Base-by-base conservation (phyloP, 805 yeast species). In the Ogataea trehalophila region DNA sequence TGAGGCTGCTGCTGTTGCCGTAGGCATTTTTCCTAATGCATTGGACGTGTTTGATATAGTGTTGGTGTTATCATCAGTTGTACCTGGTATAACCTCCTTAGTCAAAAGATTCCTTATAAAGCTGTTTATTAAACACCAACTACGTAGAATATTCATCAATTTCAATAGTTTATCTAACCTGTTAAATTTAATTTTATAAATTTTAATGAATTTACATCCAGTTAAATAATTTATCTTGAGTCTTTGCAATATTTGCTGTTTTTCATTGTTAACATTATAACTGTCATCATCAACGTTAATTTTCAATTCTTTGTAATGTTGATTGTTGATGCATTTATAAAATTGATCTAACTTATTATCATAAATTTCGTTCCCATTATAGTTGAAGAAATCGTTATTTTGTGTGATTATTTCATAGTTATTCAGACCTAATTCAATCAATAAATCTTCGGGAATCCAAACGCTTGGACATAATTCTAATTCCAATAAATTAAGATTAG, bases 361-460 rank as follows among this genome's bases (percentile, higher is more conserved):
- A 8, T 39, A 33, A 14, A 17, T 49, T 2, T 33, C 33, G 8
- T 41, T 23, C n/a, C 49, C 51, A 33, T 45, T 43, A 22, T 50
- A 49, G 18, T 55, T 55, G 55, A 60, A 57, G 15, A 54, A 51
- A 16, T 54, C 54, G 50, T 61, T 62, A 6, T 54, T 58, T 17
- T 57, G 53, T 9, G 57, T 52, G 4, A 61, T 52, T 15, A 59
- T 47, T 33, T 60, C 65, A 47, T 58, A 60, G 11, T 55, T 52
- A n/a, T 45, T 42, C 5, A 61, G 40, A n/a, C 52, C 53, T 15
- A 58, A 39, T 22, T 59, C 60, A 29, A 54, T 35, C 18, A 63
- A 40, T 18, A 61, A 34, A 49, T 63, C 69, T 37, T 61, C 56
- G 0, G 70, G 69, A 5, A 67, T 51, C 70, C 70, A 67, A 14